Percentiles rank a stretch among this genome's conserved stretches.
These are phyloP conservation scores for Penicillium brevicompactum DNA, from an alignment of 2,329 filamentous ascomycete genomes.

Conservation along the genomic window DNA sequence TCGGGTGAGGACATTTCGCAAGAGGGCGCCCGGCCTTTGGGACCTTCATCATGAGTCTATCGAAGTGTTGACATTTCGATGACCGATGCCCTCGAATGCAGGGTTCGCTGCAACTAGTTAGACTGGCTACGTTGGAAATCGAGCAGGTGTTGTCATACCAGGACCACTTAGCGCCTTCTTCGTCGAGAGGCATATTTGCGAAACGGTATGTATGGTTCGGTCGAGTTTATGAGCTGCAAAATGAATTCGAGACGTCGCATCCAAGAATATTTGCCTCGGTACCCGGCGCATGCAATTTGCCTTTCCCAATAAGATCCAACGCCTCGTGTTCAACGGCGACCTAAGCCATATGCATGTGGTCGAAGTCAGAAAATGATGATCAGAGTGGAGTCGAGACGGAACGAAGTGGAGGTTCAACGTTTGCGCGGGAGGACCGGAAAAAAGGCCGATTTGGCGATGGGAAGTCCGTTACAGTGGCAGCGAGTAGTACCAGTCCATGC, in stretches of 20 bases:
- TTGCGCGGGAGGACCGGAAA: slow-evolving; percentile 1
- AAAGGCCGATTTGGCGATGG: neutral
- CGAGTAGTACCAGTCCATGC: neutral
- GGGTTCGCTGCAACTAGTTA: slow-evolving; percentile 42
- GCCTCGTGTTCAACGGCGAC: neutral
- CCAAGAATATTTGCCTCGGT: neutral
- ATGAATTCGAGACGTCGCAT: slow-evolving; percentile 14
- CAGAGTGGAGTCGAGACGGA: slow-evolving; percentile 11
- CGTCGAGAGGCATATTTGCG: slow-evolving; percentile 45
- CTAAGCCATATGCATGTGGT: slow-evolving; percentile 4
- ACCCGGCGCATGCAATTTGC: slow-evolving; percentile 6
- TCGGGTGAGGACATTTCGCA: slow-evolving; percentile 50
- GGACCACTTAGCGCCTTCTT: slow-evolving; percentile 49
- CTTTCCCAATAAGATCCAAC: slow-evolving; percentile 4
- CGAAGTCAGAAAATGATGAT: neutral
- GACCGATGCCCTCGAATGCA: slow-evolving; percentile 53
- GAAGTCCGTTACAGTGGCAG: neutral
- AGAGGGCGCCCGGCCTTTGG: slow-evolving; percentile 52
- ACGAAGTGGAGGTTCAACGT: slow-evolving; percentile 8
- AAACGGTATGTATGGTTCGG: neutral
- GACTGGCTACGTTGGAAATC: neutral
- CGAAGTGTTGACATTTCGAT: slow-evolving; percentile 52
- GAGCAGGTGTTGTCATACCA: slow-evolving; percentile 37
- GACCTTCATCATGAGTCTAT: slow-evolving; percentile 53
- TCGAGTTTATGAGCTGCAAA: slow-evolving; percentile 1